phyloP scores from a whole-genome alignment of 371 early-diverging fungal species.

The Mortierella sp. region DNA sequence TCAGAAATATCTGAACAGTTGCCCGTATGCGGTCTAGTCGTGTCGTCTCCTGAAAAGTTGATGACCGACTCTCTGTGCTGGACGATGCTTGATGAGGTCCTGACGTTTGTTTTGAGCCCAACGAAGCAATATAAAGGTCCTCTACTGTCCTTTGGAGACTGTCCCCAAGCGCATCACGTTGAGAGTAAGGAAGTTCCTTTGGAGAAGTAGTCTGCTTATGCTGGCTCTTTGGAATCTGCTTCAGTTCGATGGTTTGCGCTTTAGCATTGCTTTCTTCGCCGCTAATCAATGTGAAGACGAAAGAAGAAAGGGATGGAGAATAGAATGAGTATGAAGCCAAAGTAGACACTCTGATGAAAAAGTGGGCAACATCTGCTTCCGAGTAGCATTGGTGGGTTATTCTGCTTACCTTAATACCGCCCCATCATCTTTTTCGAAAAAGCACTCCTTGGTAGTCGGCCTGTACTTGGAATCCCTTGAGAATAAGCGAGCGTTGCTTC shows the following conservation, averaged over 20 bases:
- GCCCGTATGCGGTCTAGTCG: constrained; percentile 26
- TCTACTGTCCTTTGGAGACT: constrained; percentile 10
- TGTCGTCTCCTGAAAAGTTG: background rate
- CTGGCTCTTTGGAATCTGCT: background rate
- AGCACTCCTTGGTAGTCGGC: background rate
- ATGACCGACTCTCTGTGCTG: background rate
- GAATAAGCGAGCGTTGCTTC: background rate
- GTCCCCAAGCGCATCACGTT: background rate
- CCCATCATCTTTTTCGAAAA: background rate
- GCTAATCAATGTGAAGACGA: background rate
- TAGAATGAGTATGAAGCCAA: background rate
- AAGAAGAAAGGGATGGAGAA: background rate
- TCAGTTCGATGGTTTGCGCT: background rate
- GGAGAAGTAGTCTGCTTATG: background rate
- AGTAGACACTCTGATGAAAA: too few relatives aligned
- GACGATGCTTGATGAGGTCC: background rate
- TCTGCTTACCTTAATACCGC: background rate
- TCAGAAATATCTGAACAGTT: constrained; percentile 23
- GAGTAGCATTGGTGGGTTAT: too few relatives aligned
- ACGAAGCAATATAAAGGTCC: constrained; percentile 12
- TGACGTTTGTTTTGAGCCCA: background rate
- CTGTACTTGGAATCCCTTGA: background rate
- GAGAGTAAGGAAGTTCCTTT: background rate
- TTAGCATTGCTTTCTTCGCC: background rate
- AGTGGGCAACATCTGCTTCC: too few relatives aligned